These are phyloP conservation scores for Magnolia kwangsiensis DNA, from an alignment of 164 flowering plant species.

Conservation along the genomic window DNA sequence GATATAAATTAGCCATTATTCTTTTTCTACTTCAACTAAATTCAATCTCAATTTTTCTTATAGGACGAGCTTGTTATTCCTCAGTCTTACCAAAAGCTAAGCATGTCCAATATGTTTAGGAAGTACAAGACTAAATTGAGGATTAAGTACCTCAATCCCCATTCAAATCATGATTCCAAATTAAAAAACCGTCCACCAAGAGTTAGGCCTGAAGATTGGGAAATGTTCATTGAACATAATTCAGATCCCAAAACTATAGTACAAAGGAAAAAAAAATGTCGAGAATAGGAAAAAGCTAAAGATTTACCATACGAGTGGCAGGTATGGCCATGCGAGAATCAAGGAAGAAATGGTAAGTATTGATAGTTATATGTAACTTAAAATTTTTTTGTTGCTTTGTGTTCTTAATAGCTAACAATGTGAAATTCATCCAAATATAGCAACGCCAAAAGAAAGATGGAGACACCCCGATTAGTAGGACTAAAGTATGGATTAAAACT, in stretches of 20 bases:
- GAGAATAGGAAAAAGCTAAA: background rate
- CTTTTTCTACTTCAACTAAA: too few species aligned
- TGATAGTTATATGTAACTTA: background rate
- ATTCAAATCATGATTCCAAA: background rate
- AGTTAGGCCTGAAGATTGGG: background rate
- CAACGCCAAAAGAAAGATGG: background rate
- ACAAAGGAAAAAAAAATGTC: background rate
- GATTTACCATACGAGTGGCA: background rate
- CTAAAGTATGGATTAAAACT: slow-evolving; percentile 1
- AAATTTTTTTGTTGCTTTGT: background rate
- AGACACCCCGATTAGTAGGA: background rate
- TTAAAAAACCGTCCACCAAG: background rate
- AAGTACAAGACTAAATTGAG: background rate
- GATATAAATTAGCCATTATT: too few species aligned
- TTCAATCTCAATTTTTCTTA: too few species aligned
- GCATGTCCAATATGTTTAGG: background rate
- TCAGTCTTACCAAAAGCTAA: too few species aligned
- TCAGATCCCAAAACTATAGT: background rate
- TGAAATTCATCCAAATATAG: background rate
- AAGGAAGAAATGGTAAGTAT: background rate
- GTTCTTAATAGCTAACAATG: too few species aligned
- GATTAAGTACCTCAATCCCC: background rate
- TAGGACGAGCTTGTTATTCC: too few species aligned
- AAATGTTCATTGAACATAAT: background rate
- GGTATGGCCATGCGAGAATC: background rate